phyloP scores from a whole-genome alignment of 768 basidiomycete species.

The Tylopilus subfusipes region DNA sequence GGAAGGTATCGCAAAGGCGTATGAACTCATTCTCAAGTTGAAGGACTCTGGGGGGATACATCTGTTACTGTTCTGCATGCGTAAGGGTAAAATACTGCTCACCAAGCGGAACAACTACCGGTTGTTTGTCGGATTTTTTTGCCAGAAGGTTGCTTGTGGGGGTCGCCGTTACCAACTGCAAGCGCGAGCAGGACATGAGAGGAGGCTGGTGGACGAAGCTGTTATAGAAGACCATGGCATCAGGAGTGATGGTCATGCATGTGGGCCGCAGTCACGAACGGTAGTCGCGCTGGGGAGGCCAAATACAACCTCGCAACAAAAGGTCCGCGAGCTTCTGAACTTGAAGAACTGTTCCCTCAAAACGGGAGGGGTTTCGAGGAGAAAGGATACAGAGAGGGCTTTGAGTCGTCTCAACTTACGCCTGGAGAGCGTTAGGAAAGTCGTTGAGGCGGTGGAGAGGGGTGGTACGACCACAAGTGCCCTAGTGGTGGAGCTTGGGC shows the following conservation, averaged over 20 bases:
- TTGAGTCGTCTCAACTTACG: background rate
- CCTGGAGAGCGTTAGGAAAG: background rate
- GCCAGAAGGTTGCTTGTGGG: background rate
- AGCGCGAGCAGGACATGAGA: background rate
- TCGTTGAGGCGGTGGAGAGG: background rate
- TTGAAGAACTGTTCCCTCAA: background rate
- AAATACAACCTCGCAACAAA: background rate
- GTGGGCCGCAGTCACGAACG: too few relatives aligned
- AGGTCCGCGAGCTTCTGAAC: background rate
- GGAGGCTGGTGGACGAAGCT: background rate
- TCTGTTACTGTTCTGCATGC: constrained; percentile 1
- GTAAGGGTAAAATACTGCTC: background rate
- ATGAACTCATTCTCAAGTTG: background rate
- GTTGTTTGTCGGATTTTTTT: background rate
- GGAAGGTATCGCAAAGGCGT: background rate
- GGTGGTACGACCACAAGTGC: too few relatives aligned
- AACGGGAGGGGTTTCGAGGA: background rate
- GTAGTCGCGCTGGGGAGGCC: background rate
- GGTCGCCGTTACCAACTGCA: background rate
- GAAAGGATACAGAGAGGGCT: background rate
- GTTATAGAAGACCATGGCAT: background rate
- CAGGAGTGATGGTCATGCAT: background rate
- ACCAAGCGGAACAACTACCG: background rate
- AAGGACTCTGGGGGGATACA: background rate
- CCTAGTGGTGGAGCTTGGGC: too few relatives aligned